Evolutionary conservation across 352 stramenopile species (phyloP).

Genomic region (Phytophthora pistaciae): DNA sequence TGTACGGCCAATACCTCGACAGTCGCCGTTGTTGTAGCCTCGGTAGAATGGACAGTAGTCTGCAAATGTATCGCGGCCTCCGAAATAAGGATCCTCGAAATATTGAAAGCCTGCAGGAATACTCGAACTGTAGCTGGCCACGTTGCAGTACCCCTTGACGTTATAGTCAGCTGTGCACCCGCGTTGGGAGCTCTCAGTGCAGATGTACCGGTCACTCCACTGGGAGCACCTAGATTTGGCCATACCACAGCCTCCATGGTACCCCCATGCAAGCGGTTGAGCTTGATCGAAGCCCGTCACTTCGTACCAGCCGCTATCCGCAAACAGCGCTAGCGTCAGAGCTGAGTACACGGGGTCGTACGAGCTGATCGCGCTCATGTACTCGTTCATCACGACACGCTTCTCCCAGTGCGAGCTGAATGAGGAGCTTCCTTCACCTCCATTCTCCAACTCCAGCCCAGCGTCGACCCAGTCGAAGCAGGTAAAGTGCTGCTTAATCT

Average conservation of each 20-base stretch:
- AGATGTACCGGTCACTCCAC: constrained; percentile 80
- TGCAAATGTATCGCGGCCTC: constrained; percentile 66
- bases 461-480: constrained; percentile 72
- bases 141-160: constrained; percentile 84
- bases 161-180: constrained; percentile 73
- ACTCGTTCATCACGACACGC: constrained; percentile 83
- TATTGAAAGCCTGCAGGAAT: constrained; percentile 87
- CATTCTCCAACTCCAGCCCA: constrained; percentile 80
- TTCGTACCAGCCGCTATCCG: constrained; percentile 87
- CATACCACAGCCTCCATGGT: constrained; percentile 77
- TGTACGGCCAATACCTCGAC: constrained; percentile 58
- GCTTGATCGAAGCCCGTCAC: constrained; percentile 64
- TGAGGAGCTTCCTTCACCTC: constrained; percentile 59
- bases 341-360: constrained; percentile 81
- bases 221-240: constrained; percentile 67
- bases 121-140: constrained; percentile 66
- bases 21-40: constrained; percentile 84
- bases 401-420: constrained; percentile 90
- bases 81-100: constrained; percentile 68
- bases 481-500: constrained; percentile 80
- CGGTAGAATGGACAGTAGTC: constrained; percentile 88
- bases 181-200: constrained; percentile 47
- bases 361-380: constrained; percentile 83
- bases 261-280: constrained; percentile 75
- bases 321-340: constrained; percentile 80